Conservation (phyloP, 148 eudicot species). For the Selenicereus undatus region DNA sequence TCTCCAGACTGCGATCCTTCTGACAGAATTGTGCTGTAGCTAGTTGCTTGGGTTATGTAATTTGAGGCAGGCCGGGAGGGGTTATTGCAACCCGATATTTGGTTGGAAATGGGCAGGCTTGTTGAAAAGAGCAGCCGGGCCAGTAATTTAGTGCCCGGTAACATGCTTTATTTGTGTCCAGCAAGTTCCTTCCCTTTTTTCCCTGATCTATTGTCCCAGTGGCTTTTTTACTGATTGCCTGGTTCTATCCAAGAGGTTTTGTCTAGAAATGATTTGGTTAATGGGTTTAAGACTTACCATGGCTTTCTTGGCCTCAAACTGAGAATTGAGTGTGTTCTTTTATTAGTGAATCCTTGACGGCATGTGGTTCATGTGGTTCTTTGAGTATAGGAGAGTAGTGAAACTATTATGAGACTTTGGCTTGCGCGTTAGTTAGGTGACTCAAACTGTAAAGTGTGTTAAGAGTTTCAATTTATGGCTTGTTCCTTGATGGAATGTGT, state of each 20-base stretch:
- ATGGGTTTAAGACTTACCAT: background rate
- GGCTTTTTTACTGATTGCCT: background rate
- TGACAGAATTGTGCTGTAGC: background rate
- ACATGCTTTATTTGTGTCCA: background rate
- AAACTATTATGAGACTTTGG: background rate
- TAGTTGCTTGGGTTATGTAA: background rate
- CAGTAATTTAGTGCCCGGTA: background rate
- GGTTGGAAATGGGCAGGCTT: background rate
- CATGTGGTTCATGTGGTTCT: background rate
- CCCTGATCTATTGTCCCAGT: background rate
- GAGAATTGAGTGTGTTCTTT: background rate
- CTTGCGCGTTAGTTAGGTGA: background rate
- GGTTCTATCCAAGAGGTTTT: background rate
- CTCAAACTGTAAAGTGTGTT: background rate
- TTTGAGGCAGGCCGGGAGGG: background rate
- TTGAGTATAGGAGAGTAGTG: background rate
- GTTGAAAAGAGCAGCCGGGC: background rate
- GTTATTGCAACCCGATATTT: background rate
- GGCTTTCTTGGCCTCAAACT: background rate
- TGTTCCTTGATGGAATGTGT: background rate
- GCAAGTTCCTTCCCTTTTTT: background rate
- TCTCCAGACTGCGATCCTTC: background rate
- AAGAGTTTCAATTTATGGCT: background rate
- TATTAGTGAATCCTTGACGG: background rate
- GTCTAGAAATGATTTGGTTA: background rate